A percentile compares a stretch with the other conserved stretches of the same genome.
Evolutionary conservation across 768 basidiomycete genomes (phyloP).

Genomic region (Agaricus subrufescens): DNA sequence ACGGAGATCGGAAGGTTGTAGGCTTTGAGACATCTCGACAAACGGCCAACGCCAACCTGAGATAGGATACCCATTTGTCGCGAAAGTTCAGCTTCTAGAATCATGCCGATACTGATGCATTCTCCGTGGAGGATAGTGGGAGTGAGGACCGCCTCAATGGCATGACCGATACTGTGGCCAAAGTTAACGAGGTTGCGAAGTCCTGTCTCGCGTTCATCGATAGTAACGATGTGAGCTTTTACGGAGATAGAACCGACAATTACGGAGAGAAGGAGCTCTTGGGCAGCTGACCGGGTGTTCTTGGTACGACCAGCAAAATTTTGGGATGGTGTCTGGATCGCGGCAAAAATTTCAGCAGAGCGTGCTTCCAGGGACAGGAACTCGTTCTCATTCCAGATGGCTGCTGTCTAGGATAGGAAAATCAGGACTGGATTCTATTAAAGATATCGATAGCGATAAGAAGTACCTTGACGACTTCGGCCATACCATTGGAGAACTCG

Average conservation of each 20-base stretch:
- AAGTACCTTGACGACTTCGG: conserved; percentile 92
- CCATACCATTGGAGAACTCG: conserved; percentile 99
- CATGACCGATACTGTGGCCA: conserved; percentile 97
- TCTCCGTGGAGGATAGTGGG: conserved; percentile 95
- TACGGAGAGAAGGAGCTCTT: conserved; percentile 82
- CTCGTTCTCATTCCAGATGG: conserved; percentile 94
- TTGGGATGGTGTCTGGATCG: conserved; percentile 69
- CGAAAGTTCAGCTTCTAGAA: conserved; percentile 93
- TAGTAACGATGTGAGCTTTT: conserved; percentile 95
- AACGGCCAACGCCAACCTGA: conserved; percentile 89
- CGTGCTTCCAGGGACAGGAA: conserved; percentile 87
- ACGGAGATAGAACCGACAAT: conserved; percentile 92
- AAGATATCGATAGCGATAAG: neutral
- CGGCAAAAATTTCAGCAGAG: conserved; percentile 79
- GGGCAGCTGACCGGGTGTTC: conserved; percentile 67
- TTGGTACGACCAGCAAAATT: conserved; percentile 53
- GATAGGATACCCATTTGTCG: conserved; percentile 82
- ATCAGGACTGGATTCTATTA: neutral
- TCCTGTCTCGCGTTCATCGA: conserved; percentile 95
- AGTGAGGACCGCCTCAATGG: conserved; percentile 93
- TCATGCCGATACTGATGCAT: conserved; percentile 93
- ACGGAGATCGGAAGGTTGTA: conserved; percentile 89
- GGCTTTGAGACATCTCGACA: conserved; percentile 81
- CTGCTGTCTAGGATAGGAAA: conserved; percentile 71
- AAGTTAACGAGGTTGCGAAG: conserved; percentile 99